Evolutionary conservation across 305 asterid genomes (phyloP), one percentile per base, ranked within the genome.

Genomic region (Fraxinus angustifolia): DNA sequence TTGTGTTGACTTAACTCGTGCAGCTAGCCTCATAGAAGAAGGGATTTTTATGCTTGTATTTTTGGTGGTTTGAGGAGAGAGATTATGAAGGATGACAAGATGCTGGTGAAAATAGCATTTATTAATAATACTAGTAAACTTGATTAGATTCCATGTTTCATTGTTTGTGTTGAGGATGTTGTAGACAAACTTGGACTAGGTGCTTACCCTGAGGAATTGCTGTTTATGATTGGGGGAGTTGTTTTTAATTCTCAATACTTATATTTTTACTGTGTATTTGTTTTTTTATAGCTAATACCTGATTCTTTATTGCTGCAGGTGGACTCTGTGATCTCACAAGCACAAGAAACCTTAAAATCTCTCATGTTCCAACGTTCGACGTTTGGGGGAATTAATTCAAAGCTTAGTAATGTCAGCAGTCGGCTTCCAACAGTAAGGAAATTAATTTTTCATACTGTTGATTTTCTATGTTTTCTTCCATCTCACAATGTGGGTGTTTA

Each of bases 291-390:
- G 77, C 73, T 36, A 82, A 34, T 53, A 83, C 81, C 83, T 58
- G 48, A 81, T 75, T 78, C 14, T 74, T 76, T 82, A 74, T 74
- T 85, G 14, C 84, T 91, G 86, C 85, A 95, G 98, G 88, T 94
- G 92, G 99, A 95, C 89, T 88, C 91, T 12, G 97, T 95, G 82
- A 91, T 95, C 77, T 92, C 97, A 79, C 99, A 95, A 85, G 98
- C 97, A 77, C 99, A 95, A 85, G 99, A 95, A 92, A 91, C 98
- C 78, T 86, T 95, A 67, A 93, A 91, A 85, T 81, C 99, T 71
- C 94, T 95, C 70, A 82, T 91, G 83, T 92, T 92, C 87, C 99
- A 95, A 82, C 94, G 99, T 21, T 93, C 98, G 35, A 93, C 97
- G 35, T 95, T 95, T 80, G 98, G 98, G 72, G 97, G 96, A 81